Evolutionary conservation across 345 rosid species (phyloP).

Genomic region (Eucalyptus marginata): DNA sequence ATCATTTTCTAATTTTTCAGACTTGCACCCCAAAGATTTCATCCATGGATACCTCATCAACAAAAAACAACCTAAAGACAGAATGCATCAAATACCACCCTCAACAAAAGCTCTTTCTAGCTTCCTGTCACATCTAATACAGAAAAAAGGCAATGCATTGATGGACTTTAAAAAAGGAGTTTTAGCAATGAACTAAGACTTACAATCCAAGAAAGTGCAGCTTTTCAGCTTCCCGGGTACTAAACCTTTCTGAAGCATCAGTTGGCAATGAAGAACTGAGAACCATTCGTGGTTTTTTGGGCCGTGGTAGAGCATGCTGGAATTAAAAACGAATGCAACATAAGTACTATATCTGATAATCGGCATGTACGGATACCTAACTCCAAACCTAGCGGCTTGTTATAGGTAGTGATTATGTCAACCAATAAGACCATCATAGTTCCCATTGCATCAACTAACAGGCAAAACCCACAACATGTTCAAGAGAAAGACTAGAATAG

Average conservation of each 20-base stretch:
- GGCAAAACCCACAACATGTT: neutral
- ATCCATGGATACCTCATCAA: neutral
- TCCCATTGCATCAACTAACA: neutral
- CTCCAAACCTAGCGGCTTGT: neutral
- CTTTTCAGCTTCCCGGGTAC: slow-evolving; percentile 66
- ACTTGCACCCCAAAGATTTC: neutral
- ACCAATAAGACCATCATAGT: neutral
- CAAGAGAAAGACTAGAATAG: neutral
- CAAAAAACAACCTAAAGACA: neutral
- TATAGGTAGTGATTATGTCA: neutral
- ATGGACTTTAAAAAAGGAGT: neutral
- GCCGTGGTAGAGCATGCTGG: slow-evolving; percentile 21
- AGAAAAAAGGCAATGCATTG: neutral
- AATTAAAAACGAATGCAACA: neutral
- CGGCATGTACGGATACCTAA: neutral
- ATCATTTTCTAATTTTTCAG: neutral
- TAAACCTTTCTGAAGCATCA: slow-evolving; percentile 58
- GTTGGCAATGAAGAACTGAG: slow-evolving; percentile 19
- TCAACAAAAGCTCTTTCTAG: neutral
- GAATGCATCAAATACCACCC: neutral
- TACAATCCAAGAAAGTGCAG: slow-evolving; percentile 67
- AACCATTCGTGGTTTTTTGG: slow-evolving; percentile 25
- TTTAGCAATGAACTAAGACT: slow-evolving; percentile 14
- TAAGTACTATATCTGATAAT: neutral
- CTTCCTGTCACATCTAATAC: neutral